Conservation (phyloP, 345 rosid genomes). For the Draba incana region DNA sequence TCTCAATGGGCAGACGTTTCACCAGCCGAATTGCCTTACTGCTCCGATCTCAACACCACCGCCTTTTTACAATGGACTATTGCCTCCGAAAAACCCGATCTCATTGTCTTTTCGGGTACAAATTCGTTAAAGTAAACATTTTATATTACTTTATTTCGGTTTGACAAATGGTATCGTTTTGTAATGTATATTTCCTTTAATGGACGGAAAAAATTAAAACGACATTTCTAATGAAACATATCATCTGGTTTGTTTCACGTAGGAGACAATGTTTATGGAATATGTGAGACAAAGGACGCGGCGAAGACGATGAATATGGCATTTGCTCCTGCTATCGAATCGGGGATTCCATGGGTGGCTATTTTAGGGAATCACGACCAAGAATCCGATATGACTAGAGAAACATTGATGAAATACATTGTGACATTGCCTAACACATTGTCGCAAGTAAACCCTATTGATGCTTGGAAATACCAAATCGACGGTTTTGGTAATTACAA, state of each 20-base stretch:
- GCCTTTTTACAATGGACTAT: conserved; percentile 74
- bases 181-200: too few species aligned
- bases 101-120: conserved; percentile 88
- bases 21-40: conserved; percentile 50
- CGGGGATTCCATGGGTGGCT: conserved; percentile 88
- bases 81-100: conserved; percentile 74
- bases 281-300: conserved; percentile 60
- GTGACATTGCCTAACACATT: conserved; percentile 62
- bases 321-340: conserved; percentile 75
- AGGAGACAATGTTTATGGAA: conserved; percentile 82
- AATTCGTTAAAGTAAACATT: background rate
- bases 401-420: conserved; percentile 79
- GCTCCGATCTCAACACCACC: conserved; percentile 91
- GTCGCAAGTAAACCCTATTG: conserved; percentile 72
- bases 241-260: background rate
- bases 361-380: conserved; percentile 92
- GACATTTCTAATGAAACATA: background rate
- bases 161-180: background rate
- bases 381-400: conserved; percentile 76
- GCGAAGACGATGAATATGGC: conserved; percentile 68
- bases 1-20: conserved; percentile 60
- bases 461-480: conserved; percentile 43
- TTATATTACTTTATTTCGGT: background rate
- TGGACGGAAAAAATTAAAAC: background rate
- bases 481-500: conserved; percentile 97